phyloP scores from a whole-genome alignment of 345 rosid genomes.

The Populus pruinosa region DNA sequence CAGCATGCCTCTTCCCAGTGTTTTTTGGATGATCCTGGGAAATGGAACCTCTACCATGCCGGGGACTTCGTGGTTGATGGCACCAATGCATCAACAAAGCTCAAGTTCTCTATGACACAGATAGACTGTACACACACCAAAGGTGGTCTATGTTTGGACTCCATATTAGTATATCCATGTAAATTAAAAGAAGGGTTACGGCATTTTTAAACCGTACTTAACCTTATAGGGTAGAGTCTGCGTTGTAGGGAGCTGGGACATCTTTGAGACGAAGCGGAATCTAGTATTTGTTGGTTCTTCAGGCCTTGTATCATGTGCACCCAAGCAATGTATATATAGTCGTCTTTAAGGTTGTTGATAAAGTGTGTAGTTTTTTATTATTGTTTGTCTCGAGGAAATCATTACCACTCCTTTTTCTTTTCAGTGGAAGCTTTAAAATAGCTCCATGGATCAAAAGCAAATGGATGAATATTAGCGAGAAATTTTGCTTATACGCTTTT shows the following conservation, averaged over 20 bases:
- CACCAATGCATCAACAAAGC: slow-evolving; percentile 24
- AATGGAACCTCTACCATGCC: slow-evolving; percentile 65
- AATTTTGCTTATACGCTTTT: background rate
- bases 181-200: slow-evolving; percentile 38
- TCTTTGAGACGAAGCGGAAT: slow-evolving; percentile 3
- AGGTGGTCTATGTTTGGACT: slow-evolving; percentile 85
- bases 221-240: slow-evolving; percentile 16
- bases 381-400: background rate
- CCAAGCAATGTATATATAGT: background rate
- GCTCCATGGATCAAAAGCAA: background rate
- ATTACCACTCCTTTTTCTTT: background rate
- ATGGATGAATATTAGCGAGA: background rate
- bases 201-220: slow-evolving; percentile 45
- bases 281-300: background rate
- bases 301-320: background rate
- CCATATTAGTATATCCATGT: slow-evolving; percentile 59
- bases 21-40: slow-evolving; percentile 53
- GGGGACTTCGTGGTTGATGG: slow-evolving; percentile 66
- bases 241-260: slow-evolving; percentile 19
- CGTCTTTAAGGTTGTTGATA: background rate
- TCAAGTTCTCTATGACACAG: slow-evolving; percentile 74
- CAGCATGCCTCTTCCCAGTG: slow-evolving; percentile 52
- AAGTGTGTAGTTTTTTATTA: background rate
- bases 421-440: background rate
- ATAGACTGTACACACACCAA: slow-evolving; percentile 95